Conservation (phyloP, 2,329 filamentous ascomycete species). For the Whalleya microplaca region DNA sequence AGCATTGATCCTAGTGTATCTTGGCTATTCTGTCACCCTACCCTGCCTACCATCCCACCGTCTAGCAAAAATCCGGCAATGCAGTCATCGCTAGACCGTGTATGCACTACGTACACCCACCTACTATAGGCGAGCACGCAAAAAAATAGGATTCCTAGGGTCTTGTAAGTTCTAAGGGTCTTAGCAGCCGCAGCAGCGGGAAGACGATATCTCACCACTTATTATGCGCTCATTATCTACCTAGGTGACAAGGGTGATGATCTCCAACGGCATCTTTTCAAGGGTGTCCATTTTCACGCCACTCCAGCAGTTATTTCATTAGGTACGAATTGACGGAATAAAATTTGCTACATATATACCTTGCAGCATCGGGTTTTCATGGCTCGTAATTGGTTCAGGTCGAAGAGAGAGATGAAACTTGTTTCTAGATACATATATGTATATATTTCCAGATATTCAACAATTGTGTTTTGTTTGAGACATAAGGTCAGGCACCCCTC, state of each 20-base stretch:
- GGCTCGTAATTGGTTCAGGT: neutral
- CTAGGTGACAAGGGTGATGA: slow-evolving; percentile 6
- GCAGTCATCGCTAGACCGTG: neutral
- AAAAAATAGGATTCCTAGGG: neutral
- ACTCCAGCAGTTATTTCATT: slow-evolving; percentile 8
- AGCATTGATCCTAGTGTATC: neutral
- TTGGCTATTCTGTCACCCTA: neutral
- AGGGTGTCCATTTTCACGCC: slow-evolving; percentile 5
- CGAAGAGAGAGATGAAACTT: neutral
- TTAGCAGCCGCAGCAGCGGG: neutral
- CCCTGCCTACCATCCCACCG: neutral
- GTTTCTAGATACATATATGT: neutral
- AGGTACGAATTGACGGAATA: neutral
- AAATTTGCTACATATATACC: neutral
- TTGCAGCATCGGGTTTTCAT: neutral
- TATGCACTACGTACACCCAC: neutral
- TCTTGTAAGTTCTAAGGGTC: neutral
- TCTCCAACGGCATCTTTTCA: neutral
- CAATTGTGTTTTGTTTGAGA: too few species aligned
- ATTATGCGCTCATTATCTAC: slow-evolving; percentile 3
- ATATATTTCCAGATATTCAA: too few species aligned
- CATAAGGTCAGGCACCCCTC: neutral
- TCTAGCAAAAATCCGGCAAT: neutral
- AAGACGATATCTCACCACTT: neutral
- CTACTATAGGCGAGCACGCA: neutral